Conservation (phyloP, 2,329 filamentous ascomycete species). For the Eutypa lata region DNA sequence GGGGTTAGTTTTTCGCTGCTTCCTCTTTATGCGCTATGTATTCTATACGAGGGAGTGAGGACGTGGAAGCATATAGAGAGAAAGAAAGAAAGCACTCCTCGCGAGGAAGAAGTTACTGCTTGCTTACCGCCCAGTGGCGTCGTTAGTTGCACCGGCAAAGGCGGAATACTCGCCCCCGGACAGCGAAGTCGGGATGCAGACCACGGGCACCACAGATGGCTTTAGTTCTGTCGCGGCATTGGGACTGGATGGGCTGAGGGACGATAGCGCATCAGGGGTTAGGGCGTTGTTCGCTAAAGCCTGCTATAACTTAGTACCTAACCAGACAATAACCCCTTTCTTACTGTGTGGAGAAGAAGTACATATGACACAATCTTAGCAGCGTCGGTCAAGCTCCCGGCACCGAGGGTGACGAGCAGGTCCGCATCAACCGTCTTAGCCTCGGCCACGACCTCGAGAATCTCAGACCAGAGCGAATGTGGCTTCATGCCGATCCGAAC, state of each 20-base stretch:
- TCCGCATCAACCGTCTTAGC: constrained; percentile 37
- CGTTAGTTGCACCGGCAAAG: constrained; percentile 27
- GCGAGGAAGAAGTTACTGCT: no score
- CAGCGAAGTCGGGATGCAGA: constrained; percentile 33
- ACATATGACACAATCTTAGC: constrained; percentile 48
- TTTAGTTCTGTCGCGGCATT: constrained; percentile 22
- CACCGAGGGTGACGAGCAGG: constrained; percentile 52
- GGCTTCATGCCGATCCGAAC: constrained; percentile 47
- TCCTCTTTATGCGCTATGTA: no score
- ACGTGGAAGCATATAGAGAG: no score
- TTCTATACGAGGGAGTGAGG: no score
- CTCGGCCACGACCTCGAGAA: constrained; percentile 44
- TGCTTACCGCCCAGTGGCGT: constrained; percentile 10
- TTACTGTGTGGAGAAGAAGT: constrained; percentile 1
- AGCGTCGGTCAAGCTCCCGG: constrained; percentile 53
- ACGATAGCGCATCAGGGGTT: constrained; percentile 35
- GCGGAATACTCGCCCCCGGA: constrained; percentile 35
- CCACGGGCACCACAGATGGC: constrained; percentile 25
- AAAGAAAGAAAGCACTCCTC: no score
- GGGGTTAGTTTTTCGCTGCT: no score
- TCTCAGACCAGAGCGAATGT: constrained; percentile 52
- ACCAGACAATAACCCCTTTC: neutral
- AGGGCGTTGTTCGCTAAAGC: constrained; percentile 46
- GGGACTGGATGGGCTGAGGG: constrained; percentile 24
- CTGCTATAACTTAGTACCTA: constrained; percentile 2